Base-by-base conservation (phyloP, 2,329 filamentous ascomycete species). In the Emergomyces pasteurianus region DNA sequence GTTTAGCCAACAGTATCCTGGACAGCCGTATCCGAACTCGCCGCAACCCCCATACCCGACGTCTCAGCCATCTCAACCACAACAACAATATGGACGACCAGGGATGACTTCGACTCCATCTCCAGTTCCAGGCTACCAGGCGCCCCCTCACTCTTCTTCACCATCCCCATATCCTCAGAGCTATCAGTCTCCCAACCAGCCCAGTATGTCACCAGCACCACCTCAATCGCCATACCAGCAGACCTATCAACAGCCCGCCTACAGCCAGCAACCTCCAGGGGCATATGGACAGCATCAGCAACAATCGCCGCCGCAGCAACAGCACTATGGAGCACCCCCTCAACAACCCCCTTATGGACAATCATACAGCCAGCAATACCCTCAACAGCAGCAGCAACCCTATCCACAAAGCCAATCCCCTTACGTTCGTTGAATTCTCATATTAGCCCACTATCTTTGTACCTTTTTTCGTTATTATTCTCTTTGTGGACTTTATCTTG, bases 221-320 rank as follows among this genome's bases (percentile, higher is more conserved):
- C 63, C 67, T 36, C 64, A 66, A 46, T 69, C 67, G 38, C 69
- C 65, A 38, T 68, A 67, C 54, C 67, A 62, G 16, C 69, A 70
- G 52, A 61, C 63, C 38, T 66, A 69, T 61, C 66, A 67, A 58
- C 70, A 73, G 63, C 69, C 66, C 54, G 58, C 68, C 47, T 80
- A 80, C 69, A 71, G 69, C 59, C 70, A 75, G 61, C 74, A 75
- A 23, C 74, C 77, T 50, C 75, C 74, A 64, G 74, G 66, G 40
- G 60, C 65, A 40, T 72, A 70, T 59, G 69, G 67, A 49, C 69
- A 68, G 46, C 68, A 67, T 34, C 65, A 59, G 26, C 65, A 65
- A 60, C 66, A 63, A 43, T 65, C 65, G 60, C 73, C 72, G 65
- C 70, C 67, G 64, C 69, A 70, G 59, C 73, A 73, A 54, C 67